phyloP scores from a whole-genome alignment of 441 rosid species.

The Gossypium gossypioides region DNA sequence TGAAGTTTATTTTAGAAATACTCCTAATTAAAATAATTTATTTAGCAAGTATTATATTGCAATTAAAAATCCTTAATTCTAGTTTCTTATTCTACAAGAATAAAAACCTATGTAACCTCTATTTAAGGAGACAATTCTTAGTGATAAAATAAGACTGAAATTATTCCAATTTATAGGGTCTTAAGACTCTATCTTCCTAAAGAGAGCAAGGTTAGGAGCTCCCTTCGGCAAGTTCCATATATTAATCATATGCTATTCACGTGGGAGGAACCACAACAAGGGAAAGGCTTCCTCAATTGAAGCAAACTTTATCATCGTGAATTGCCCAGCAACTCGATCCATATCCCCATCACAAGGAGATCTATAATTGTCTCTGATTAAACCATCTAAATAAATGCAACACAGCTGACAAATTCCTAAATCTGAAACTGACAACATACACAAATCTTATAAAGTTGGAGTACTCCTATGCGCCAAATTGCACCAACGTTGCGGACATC shows the following conservation, averaged over 20 bases:
- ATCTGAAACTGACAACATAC: neutral
- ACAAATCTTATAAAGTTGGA: neutral
- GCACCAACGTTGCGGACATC: neutral
- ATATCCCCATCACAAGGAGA: neutral
- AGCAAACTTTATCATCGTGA: neutral
- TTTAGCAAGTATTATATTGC: neutral
- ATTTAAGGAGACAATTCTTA: neutral
- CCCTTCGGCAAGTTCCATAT: neutral
- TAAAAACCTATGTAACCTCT: neutral
- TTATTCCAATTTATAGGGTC: neutral
- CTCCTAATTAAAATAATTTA: neutral
- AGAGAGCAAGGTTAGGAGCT: neutral
- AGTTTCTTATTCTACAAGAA: neutral
- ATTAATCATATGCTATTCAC: neutral
- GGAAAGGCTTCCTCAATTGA: neutral
- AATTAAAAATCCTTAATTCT: neutral
- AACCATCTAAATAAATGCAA: neutral
- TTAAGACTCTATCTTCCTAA: neutral
- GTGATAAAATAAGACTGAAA: neutral
- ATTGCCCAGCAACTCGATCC: neutral
- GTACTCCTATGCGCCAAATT: neutral
- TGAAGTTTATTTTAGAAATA: neutral
- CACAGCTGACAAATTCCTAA: neutral
- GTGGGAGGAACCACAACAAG: neutral
- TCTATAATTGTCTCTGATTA: neutral